Evolutionary conservation across 192 early-diverging fungal species (phyloP).

Genomic region (Coemansia sp.): DNA sequence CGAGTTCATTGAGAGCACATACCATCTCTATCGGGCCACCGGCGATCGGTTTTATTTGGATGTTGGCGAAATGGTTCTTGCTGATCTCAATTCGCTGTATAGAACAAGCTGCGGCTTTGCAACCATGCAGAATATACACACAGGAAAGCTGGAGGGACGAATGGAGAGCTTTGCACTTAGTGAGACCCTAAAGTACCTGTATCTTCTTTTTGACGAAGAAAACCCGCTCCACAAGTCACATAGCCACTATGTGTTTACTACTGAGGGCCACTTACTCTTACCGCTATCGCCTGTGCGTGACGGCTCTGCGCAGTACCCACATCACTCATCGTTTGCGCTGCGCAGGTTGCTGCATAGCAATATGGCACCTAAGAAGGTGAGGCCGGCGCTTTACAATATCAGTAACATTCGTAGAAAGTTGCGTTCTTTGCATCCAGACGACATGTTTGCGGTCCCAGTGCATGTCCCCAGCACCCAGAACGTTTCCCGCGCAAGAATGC

Average conservation of each 20-base stretch:
- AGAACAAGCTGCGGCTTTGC: slow-evolving; percentile 84
- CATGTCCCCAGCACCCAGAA: background rate
- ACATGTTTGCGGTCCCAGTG: slow-evolving; percentile 27
- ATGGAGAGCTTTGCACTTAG: slow-evolving; percentile 96
- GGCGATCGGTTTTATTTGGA: slow-evolving; percentile 85
- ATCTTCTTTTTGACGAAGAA: slow-evolving; percentile 84
- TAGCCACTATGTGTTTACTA: slow-evolving; percentile 86
- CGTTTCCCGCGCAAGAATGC: background rate
- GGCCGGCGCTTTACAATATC: slow-evolving; percentile 18
- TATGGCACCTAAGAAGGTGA: slow-evolving; percentile 15
- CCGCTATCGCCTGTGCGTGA: slow-evolving; percentile 28
- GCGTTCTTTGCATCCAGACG: slow-evolving; percentile 12
- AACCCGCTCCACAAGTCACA: slow-evolving; percentile 71
- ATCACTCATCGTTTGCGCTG: slow-evolving; percentile 26
- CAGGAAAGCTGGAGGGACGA: slow-evolving; percentile 68
- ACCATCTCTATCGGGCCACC: slow-evolving; percentile 89
- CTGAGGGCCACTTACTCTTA: slow-evolving; percentile 59
- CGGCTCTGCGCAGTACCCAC: slow-evolving; percentile 37
- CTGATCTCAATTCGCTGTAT: slow-evolving; percentile 71
- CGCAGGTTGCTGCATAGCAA: slow-evolving; percentile 32
- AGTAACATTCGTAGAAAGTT: slow-evolving; percentile 33
- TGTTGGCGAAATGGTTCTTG: slow-evolving; percentile 83
- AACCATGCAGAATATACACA: slow-evolving; percentile 63
- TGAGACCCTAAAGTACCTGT: slow-evolving; percentile 97
- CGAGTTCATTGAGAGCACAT: slow-evolving; percentile 93